phyloP scores from a whole-genome alignment of 164 flowering plant species.

The Houttuynia cordata region DNA sequence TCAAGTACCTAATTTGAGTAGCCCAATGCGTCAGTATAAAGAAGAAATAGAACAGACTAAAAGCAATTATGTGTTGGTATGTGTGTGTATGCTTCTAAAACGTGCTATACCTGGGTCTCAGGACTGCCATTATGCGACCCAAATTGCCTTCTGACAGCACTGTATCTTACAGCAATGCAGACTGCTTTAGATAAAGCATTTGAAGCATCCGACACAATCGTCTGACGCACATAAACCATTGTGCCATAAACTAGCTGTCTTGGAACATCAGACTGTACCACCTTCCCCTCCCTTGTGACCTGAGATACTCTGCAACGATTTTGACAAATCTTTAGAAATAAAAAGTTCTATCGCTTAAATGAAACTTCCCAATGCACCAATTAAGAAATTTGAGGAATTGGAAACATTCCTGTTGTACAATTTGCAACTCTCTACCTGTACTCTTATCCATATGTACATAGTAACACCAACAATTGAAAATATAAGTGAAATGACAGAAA shows the following conservation, averaged over 20 bases:
- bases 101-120: slow-evolving; percentile 71
- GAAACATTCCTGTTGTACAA: too few species aligned
- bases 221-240: slow-evolving; percentile 88
- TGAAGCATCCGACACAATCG: slow-evolving; percentile 87
- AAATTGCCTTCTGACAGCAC: slow-evolving; percentile 96
- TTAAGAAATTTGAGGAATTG: too few species aligned
- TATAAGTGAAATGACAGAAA: background rate
- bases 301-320: slow-evolving; percentile 51
- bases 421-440: too few species aligned
- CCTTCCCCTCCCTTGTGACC: slow-evolving; percentile 85
- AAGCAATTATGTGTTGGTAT: background rate
- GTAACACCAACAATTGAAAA: background rate
- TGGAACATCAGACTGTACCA: slow-evolving; percentile 69
- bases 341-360: too few species aligned
- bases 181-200: slow-evolving; percentile 81
- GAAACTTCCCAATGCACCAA: too few species aligned
- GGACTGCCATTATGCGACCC: slow-evolving; percentile 81
- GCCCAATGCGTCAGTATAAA: background rate
- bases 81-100: background rate
- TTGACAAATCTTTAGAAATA: too few species aligned
- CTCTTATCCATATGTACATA: background rate
- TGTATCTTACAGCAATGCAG: slow-evolving; percentile 90
- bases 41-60: background rate
- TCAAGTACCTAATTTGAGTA: slow-evolving; percentile 65
- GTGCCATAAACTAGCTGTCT: slow-evolving; percentile 89